Percentiles rank a stretch among this genome's conserved stretches.
Conservation (phyloP, 2,329 filamentous ascomycete species). For the Colletotrichum salicis region DNA sequence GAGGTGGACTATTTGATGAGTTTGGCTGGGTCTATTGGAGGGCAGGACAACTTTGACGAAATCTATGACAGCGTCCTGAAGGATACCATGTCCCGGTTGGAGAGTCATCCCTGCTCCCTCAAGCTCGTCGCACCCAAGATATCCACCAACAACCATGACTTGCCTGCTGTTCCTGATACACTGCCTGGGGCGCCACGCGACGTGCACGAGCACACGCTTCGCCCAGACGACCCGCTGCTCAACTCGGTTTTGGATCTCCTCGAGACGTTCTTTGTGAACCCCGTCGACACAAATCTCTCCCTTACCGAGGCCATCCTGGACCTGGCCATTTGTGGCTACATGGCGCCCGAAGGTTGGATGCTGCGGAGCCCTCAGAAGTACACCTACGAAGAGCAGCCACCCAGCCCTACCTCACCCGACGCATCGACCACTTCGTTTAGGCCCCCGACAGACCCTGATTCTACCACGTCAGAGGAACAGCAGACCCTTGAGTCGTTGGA, state of each 20-base stretch:
- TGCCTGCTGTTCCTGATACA: slow-evolving; percentile 65
- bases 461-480: slow-evolving; percentile 52
- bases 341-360: slow-evolving; percentile 91
- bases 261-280: slow-evolving; percentile 86
- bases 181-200: slow-evolving; percentile 70
- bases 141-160: slow-evolving; percentile 65
- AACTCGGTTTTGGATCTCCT: slow-evolving; percentile 77
- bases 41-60: slow-evolving; percentile 76
- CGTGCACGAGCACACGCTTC: slow-evolving; percentile 70
- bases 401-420: slow-evolving; percentile 38
- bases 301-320: slow-evolving; percentile 86
- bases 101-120: slow-evolving; percentile 79
- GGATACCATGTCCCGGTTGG: slow-evolving; percentile 75
- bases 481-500: slow-evolving; percentile 59
- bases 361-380: slow-evolving; percentile 77
- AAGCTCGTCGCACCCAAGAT: slow-evolving; percentile 72
- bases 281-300: slow-evolving; percentile 89
- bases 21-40: slow-evolving; percentile 75
- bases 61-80: slow-evolving; percentile 78
- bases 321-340: slow-evolving; percentile 84
- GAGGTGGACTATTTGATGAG: slow-evolving; percentile 79
- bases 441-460: slow-evolving; percentile 51
- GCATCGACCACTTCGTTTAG: slow-evolving; percentile 50
- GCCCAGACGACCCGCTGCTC: slow-evolving; percentile 70
- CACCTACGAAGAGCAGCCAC: slow-evolving; percentile 61